A percentile compares a stretch with the other conserved stretches of the same genome.
Conservation (phyloP, 1,139 yeast species). For the Tardiomyces depauwii region DNA sequence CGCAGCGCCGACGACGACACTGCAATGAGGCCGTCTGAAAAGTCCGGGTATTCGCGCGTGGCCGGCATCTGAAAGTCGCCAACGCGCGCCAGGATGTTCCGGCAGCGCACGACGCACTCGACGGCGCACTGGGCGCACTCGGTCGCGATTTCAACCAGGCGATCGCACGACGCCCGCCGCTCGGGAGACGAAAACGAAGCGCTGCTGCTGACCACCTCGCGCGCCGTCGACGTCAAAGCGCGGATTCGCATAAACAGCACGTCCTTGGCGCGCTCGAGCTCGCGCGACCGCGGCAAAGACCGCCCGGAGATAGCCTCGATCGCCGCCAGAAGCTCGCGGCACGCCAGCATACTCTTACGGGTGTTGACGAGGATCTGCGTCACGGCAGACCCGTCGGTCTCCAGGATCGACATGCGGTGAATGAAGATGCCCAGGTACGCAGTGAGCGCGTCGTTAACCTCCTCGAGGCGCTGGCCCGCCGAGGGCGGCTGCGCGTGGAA, state of each 20-base stretch:
- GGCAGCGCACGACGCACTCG: conserved; percentile 35
- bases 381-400: conserved; percentile 23
- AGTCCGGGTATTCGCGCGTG: conserved; percentile 66
- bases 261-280: conserved; percentile 27
- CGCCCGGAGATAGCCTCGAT: conserved; percentile 24
- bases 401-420: conserved; percentile 20
- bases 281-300: conserved; percentile 20
- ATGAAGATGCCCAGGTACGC: conserved; percentile 49
- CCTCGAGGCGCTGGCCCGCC: conserved; percentile 62
- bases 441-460: conserved; percentile 58
- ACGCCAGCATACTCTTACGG: conserved; percentile 30
- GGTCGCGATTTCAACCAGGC: conserved; percentile 16
- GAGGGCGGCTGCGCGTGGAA: conserved; percentile 42
- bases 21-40: conserved; percentile 27
- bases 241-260: conserved; percentile 25
- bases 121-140: conserved; percentile 26
- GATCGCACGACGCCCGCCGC: neutral
- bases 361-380: conserved; percentile 28
- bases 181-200: conserved; percentile 4
- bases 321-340: conserved; percentile 30
- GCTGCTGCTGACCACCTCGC: conserved; percentile 18
- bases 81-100: conserved; percentile 39
- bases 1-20: neutral
- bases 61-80: conserved; percentile 65
- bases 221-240: conserved; percentile 22